phyloP scores from a whole-genome alignment of 441 rosid species.

The Viola pubescens region DNA sequence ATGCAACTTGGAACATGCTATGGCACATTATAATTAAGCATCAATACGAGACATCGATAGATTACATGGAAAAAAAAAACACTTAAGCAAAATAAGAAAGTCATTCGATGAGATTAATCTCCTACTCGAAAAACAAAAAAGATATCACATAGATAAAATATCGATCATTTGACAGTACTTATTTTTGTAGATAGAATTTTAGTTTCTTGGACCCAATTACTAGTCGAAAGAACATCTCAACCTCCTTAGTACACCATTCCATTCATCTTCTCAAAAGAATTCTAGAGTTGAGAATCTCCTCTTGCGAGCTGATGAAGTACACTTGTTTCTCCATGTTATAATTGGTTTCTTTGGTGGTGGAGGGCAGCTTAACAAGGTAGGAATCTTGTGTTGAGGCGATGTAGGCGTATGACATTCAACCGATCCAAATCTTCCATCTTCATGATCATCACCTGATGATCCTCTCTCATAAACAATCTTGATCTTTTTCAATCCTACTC shows the following conservation, averaged over 20 bases:
- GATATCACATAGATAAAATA: background rate
- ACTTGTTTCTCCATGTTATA: no score
- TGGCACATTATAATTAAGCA: no score
- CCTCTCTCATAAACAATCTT: background rate
- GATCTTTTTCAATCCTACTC: background rate
- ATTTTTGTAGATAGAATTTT: no score
- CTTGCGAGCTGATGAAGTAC: background rate
- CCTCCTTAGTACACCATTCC: background rate
- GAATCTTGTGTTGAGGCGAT: background rate
- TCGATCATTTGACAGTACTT: no score
- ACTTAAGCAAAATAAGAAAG: background rate
- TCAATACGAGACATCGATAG: no score
- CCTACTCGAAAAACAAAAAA: background rate
- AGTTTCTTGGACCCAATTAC: no score
- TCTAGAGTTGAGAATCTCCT: background rate
- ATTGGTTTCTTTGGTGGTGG: slow-evolving; percentile 7
- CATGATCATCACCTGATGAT: background rate
- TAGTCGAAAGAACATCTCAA: background rate
- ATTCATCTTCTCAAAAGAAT: background rate
- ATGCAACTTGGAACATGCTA: no score
- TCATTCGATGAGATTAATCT: no score
- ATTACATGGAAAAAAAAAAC: background rate
- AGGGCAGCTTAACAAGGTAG: slow-evolving; percentile 2
- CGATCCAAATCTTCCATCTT: background rate
- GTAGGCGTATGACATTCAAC: slow-evolving; percentile 2